Percentiles rank a stretch among this genome's conserved stretches.
Evolutionary conservation across 2,329 filamentous ascomycete genomes (phyloP).

Genomic region (Aspergillus ochraceoroseus): DNA sequence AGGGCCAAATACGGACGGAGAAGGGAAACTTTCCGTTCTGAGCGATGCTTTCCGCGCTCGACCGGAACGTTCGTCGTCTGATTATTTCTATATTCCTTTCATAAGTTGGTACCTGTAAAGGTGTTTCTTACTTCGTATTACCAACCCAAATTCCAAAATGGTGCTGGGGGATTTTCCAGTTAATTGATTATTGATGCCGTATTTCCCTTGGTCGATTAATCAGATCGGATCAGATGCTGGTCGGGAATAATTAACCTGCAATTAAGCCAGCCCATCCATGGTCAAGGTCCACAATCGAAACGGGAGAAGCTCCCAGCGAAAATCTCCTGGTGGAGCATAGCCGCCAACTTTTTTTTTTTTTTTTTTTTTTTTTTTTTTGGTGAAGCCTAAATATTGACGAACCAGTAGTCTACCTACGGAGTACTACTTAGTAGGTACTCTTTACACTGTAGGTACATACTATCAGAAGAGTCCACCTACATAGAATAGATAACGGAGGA

Average conservation of each 20-base stretch:
- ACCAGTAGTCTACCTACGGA: too few species aligned
- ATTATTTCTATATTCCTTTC: background rate
- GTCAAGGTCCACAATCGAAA: slow-evolving; percentile 36
- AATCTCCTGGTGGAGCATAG: slow-evolving; percentile 31
- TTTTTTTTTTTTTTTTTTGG: background rate
- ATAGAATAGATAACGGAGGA: too few species aligned
- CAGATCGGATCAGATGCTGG: slow-evolving; percentile 6
- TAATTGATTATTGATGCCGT: background rate
- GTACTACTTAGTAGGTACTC: too few species aligned
- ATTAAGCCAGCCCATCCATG: slow-evolving; percentile 12
- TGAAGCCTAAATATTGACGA: slow-evolving; percentile 14
- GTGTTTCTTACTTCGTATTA: too few species aligned
- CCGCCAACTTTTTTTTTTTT: slow-evolving; percentile 15
- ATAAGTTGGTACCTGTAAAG: too few species aligned
- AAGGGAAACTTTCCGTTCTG: slow-evolving; percentile 12
- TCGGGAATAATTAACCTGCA: slow-evolving; percentile 12
- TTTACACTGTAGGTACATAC: too few species aligned
- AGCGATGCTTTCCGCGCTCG: slow-evolving; percentile 1
- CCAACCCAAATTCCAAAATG: too few species aligned
- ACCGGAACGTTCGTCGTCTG: too few species aligned
- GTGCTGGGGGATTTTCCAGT: too few species aligned
- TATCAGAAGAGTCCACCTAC: too few species aligned
- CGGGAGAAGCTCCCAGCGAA: slow-evolving; percentile 38
- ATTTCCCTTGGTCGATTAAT: slow-evolving; percentile 1
- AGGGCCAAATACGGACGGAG: background rate